Percentiles rank a stretch among this genome's conserved stretches.
These are phyloP conservation scores for Lyophyllum semitale DNA, from an alignment of 768 basidiomycete genomes.

Conservation along the genomic window DNA sequence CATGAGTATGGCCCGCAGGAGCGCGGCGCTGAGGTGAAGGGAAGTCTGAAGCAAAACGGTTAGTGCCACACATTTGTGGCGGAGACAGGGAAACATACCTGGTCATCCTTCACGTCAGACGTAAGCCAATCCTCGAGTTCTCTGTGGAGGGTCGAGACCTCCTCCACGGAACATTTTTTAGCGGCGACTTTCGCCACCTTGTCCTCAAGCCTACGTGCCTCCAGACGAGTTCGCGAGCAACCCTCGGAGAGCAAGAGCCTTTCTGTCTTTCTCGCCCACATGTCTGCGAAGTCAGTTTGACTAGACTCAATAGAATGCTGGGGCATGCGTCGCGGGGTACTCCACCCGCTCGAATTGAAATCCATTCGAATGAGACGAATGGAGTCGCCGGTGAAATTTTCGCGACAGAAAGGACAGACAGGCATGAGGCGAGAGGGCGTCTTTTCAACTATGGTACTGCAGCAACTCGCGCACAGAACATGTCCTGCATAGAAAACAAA, in stretches of 20 bases:
- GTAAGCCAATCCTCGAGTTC: conserved; percentile 79
- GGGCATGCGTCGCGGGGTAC: conserved; percentile 61
- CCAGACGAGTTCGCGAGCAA: conserved; percentile 44
- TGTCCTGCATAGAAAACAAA: conserved; percentile 56
- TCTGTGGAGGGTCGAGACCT: conserved; percentile 74
- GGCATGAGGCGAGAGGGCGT: conserved; percentile 69
- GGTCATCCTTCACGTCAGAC: conserved; percentile 62
- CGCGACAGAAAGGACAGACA: conserved; percentile 84
- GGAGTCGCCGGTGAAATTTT: conserved; percentile 64
- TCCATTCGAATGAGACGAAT: conserved; percentile 82
- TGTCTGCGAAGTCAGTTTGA: conserved; percentile 40
- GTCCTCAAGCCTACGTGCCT: conserved; percentile 72
- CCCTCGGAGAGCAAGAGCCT: conserved; percentile 49
- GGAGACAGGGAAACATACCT: conserved; percentile 48
- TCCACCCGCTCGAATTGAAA: conserved; percentile 68
- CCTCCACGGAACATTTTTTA: conserved; percentile 87
- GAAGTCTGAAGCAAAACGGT: conserved; percentile 39
- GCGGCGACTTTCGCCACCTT: conserved; percentile 78
- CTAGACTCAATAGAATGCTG: conserved; percentile 42
- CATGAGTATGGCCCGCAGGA: conserved; percentile 80
- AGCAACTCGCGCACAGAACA: conserved; percentile 76
- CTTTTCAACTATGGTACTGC: conserved; percentile 82
- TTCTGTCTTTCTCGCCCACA: conserved; percentile 48
- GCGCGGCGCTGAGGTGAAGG: conserved; percentile 73
- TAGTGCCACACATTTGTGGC: not conserved